Conservation (phyloP, 345 rosid genomes). For the Arabidopsis arenosa region DNA sequence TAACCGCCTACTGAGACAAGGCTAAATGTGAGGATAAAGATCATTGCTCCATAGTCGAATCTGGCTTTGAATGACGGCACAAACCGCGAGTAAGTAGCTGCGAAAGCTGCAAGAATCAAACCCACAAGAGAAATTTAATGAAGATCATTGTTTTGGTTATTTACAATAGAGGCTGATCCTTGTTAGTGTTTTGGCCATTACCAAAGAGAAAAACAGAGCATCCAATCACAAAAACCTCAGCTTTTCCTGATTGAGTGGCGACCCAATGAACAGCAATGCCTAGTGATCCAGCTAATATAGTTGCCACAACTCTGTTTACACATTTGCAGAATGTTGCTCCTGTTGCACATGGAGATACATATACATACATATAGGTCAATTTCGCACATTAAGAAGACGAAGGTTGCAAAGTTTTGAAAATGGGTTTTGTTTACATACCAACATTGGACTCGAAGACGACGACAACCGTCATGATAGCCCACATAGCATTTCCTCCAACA, state of each 20-base stretch:
- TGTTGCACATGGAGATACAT: constrained; percentile 41
- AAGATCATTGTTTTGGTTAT: not conserved
- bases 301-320: constrained; percentile 67
- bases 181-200: constrained; percentile 28
- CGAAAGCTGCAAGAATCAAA: constrained; percentile 58
- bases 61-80: constrained; percentile 70
- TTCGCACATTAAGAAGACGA: not conserved
- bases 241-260: constrained; percentile 60
- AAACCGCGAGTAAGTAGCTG: constrained; percentile 77
- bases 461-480: constrained; percentile 85
- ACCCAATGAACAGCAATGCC: constrained; percentile 70
- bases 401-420: not conserved
- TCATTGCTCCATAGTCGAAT: constrained; percentile 77
- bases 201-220: constrained; percentile 70
- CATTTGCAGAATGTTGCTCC: constrained; percentile 73
- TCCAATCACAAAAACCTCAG: constrained; percentile 63
- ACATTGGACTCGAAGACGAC: constrained; percentile 72
- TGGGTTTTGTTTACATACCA: constrained; percentile 51
- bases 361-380: not conserved
- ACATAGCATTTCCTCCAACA: constrained; percentile 70
- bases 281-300: constrained; percentile 69
- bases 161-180: not conserved
- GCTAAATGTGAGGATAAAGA: constrained; percentile 84
- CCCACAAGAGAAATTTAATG: constrained; percentile 18
- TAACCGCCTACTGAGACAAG: constrained; percentile 71